Evolutionary conservation across 192 early-diverging fungal genomes (phyloP).

Genomic region (Pecoramyces ruminantium): DNA sequence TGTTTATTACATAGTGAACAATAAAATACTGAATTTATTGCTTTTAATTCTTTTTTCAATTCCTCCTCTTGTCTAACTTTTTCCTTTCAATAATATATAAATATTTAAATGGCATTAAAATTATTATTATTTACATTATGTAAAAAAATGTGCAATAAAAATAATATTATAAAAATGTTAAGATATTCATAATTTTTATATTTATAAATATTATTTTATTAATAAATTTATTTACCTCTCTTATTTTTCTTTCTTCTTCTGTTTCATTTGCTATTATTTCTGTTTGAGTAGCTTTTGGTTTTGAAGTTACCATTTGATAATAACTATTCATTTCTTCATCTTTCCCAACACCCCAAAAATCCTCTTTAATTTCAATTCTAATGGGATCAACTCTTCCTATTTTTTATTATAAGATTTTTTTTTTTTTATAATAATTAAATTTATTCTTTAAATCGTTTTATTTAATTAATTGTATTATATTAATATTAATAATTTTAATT

Average conservation of each 20-base stretch:
- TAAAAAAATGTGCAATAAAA: no score
- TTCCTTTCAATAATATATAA: constrained; percentile 9
- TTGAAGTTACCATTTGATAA: constrained; percentile 34
- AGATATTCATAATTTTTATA: no score
- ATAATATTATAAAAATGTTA: no score
- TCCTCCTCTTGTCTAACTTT: constrained; percentile 21
- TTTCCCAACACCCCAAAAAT: constrained; percentile 48
- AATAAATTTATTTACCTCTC: constrained; percentile 24
- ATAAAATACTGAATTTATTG: constrained; percentile 46
- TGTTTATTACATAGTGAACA: constrained; percentile 65
- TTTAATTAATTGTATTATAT: not conserved
- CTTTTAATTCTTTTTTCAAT: constrained; percentile 40
- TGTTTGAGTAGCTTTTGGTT: constrained; percentile 39
- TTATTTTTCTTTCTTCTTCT: constrained; percentile 20
- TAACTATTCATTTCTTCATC: constrained; percentile 29
- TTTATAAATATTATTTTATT: not conserved
- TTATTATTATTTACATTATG: no score
- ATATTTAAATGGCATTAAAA: no score
- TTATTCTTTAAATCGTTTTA: not conserved
- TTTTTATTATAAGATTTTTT: not conserved
- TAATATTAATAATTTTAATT: not conserved
- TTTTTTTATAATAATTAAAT: not conserved
- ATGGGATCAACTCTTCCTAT: constrained; percentile 54
- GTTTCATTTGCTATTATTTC: constrained; percentile 52
- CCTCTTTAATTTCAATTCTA: constrained; percentile 43